Evolutionary conservation across 768 basidiomycete genomes (phyloP), one percentile per base, ranked within the genome.

Genomic region (Terana coerulea): DNA sequence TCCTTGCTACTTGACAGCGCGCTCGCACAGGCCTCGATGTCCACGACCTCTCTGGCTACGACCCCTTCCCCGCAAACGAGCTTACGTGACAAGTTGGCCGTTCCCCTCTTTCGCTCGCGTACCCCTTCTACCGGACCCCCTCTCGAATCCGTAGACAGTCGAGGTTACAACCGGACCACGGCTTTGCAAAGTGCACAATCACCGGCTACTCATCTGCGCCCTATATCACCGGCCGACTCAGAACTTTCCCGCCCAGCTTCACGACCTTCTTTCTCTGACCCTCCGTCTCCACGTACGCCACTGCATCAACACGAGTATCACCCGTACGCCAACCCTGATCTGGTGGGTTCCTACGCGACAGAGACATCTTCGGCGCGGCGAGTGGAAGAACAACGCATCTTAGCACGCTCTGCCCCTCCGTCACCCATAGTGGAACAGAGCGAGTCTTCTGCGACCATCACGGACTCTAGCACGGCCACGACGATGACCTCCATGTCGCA

Each of bases 311-410:
- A 63, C 17, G 67, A 70, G 15, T 75, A 71, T 50, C 89, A 91
- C 69, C 89, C 89, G 24, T 91, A 89, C 63, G 89, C 89, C 47
- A 89, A 91, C 59, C 88, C 88, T 7, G 84, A 89, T 55, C 70
- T 87, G 39, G 78, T 77, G 28, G 55, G 55, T 19, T 8, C 33
- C 7, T 46, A 36, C 28, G 11, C 47, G n/a, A 41, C 19, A 22
- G 47, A 47, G 2, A 22, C 44, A 14, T 47, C 24, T 3, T 48
- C 55, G 3, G 24, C 45, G n/a, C 55, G 43, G 9, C 46, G 42
- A 11, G 28, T 53, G 34, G 53, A 58, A 36, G 56, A 58, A 22
- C 39, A 48, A 15, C 56, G 55, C 17, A 36, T 39, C 14, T 33
- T 54, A 8, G 40, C 34, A 12, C 28, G 30, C 21, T 61, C 28